Conservation (phyloP, 2,329 filamentous ascomycete species). For the Chaetomiaceae sp. region DNA sequence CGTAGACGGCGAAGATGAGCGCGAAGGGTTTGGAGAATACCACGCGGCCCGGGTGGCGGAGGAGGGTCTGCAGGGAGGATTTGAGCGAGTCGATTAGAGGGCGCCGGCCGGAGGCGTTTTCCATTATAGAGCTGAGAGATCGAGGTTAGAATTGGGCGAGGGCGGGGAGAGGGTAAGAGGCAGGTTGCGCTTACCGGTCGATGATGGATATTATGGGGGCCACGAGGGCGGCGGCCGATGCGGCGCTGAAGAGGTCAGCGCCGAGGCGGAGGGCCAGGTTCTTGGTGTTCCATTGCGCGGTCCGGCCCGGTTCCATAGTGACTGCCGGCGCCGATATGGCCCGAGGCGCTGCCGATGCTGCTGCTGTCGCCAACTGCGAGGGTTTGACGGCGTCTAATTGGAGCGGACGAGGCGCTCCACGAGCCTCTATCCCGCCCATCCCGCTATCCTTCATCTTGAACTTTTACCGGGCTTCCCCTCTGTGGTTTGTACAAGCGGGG, state of each 20-base stretch:
- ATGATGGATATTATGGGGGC: slow-evolving; percentile 84
- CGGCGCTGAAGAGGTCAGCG: slow-evolving; percentile 65
- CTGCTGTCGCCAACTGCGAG: neutral
- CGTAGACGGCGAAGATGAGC: slow-evolving; percentile 73
- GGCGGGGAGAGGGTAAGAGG: neutral
- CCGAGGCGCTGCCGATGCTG: slow-evolving; percentile 1
- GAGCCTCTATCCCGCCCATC: slow-evolving; percentile 8
- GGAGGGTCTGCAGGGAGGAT: slow-evolving; percentile 51
- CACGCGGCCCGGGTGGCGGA: slow-evolving; percentile 57
- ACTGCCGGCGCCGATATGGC: neutral
- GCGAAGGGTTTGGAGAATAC: slow-evolving; percentile 63
- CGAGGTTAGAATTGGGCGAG: slow-evolving; percentile 8
- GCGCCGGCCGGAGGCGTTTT: slow-evolving; percentile 69
- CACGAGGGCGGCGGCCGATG: slow-evolving; percentile 68
- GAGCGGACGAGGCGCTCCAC: neutral
- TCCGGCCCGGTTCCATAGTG: neutral
- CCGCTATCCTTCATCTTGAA: slow-evolving; percentile 14
- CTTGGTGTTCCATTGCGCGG: slow-evolving; percentile 68
- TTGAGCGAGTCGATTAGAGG: slow-evolving; percentile 57
- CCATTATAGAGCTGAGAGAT: slow-evolving; percentile 63
- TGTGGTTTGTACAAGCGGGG: neutral
- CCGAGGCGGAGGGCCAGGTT: slow-evolving; percentile 63
- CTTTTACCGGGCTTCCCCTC: neutral
- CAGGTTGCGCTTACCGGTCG: slow-evolving; percentile 61
- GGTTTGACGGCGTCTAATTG: slow-evolving; percentile 8